phyloP scores from a whole-genome alignment of 257 asterid genomes.

The Lycium ferocissimum region DNA sequence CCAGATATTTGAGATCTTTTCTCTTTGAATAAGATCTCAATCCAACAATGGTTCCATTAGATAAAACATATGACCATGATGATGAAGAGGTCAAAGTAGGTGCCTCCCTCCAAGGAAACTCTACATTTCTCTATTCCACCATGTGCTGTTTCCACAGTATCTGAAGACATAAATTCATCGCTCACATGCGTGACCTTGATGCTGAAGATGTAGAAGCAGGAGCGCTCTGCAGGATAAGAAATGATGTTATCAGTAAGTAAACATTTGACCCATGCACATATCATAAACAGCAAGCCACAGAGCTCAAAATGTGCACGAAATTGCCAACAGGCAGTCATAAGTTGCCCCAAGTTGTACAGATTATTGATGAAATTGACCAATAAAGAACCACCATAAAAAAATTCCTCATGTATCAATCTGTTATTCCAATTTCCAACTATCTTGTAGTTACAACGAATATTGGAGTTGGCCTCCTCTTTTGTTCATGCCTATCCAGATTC shows the following conservation, averaged over 20 bases:
- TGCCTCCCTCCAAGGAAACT: no score
- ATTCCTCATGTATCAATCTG: background rate
- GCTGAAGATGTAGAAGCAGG: slow-evolving; percentile 56
- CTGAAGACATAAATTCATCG: background rate
- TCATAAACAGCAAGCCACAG: background rate
- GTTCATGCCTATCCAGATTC: background rate
- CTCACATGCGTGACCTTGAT: slow-evolving; percentile 73
- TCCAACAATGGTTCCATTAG: no score
- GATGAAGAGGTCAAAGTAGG: background rate
- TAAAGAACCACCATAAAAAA: background rate
- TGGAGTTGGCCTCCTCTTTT: background rate
- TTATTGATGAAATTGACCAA: background rate
- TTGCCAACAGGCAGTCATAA: background rate
- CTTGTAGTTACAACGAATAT: background rate
- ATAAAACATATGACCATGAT: background rate
- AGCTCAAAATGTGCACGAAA: background rate
- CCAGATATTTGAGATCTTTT: no score
- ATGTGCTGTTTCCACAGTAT: background rate
- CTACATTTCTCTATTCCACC: background rate
- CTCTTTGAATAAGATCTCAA: no score
- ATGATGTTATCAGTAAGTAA: slow-evolving; percentile 1
- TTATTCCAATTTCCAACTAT: background rate
- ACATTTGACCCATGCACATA: background rate
- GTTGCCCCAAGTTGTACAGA: background rate
- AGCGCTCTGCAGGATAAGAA: slow-evolving; percentile 70